phyloP scores from a whole-genome alignment of 768 basidiomycete genomes.

The Asterophora parasitica region DNA sequence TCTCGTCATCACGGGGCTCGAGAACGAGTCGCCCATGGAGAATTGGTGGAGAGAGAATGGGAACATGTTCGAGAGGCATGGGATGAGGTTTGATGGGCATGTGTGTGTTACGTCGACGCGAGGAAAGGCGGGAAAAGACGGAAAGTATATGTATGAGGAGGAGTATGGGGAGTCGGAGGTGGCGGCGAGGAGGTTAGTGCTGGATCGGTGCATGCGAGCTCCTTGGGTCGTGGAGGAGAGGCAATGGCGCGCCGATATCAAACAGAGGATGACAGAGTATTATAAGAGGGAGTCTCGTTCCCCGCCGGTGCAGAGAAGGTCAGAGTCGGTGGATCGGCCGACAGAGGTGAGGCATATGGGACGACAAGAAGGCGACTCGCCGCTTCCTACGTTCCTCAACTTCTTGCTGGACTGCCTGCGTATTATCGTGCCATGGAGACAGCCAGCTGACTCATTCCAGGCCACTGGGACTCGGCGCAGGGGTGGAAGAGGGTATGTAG shows the following conservation, averaged over 20 bases:
- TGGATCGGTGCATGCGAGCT: neutral
- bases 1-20: slow-evolving; percentile 31
- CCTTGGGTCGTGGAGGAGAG: slow-evolving; percentile 9
- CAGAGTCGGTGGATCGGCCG: neutral
- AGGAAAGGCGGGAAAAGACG: slow-evolving; percentile 8
- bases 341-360: neutral
- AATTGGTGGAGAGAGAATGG: slow-evolving; percentile 32
- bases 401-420: neutral
- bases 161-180: slow-evolving; percentile 17
- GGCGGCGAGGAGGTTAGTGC: slow-evolving; percentile 9
- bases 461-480: too few relatives aligned
- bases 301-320: neutral
- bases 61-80: slow-evolving; percentile 21
- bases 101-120: slow-evolving; percentile 26
- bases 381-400: neutral
- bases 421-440: neutral
- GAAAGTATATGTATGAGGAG: slow-evolving; percentile 16
- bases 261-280: slow-evolving; percentile 1
- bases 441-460: too few relatives aligned
- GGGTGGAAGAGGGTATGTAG: too few relatives aligned
- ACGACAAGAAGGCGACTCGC: neutral
- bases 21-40: slow-evolving; percentile 35
- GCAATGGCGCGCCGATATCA: slow-evolving; percentile 2
- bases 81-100: slow-evolving; percentile 29
- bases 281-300: slow-evolving; percentile 2